Evolutionary conservation across 495 filamentous ascomycete genomes (phyloP).

Genomic region (Staphylotrichum tortipilum): DNA sequence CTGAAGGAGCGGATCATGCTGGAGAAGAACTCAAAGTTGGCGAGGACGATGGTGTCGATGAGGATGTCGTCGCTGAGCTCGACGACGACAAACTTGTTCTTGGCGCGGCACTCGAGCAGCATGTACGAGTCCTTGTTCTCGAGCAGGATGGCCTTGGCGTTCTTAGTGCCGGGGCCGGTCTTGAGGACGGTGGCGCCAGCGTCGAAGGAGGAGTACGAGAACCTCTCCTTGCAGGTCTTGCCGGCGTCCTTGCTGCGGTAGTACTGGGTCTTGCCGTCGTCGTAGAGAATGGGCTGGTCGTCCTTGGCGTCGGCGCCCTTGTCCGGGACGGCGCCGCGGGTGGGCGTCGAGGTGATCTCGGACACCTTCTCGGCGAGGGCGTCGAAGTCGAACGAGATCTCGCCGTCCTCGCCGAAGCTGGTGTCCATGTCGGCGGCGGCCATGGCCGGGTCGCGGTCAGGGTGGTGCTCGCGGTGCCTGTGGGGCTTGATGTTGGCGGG

Average conservation of each 20-base stretch:
- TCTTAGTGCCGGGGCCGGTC: conserved; percentile 74
- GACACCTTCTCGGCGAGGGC: conserved; percentile 42
- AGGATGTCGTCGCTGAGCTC: conserved; percentile 85
- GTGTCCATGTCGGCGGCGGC: conserved; percentile 29
- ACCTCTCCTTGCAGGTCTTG: conserved; percentile 80
- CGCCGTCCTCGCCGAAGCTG: conserved; percentile 73
- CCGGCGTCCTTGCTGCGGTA: conserved; percentile 83
- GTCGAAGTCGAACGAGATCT: conserved; percentile 85
- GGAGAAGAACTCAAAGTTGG: conserved; percentile 98
- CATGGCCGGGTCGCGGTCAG: conserved; percentile 23
- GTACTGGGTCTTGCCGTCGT: conserved; percentile 40
- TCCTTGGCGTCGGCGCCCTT: conserved; percentile 33
- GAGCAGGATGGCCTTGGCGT: conserved; percentile 74
- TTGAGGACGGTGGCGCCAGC: conserved; percentile 91
- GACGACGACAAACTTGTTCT: conserved; percentile 86
- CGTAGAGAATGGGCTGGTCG: conserved; percentile 36
- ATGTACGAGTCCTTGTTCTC: conserved; percentile 99
- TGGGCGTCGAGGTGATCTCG: conserved; percentile 23
- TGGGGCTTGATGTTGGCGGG: conserved; percentile 59
- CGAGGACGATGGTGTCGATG: conserved; percentile 89
- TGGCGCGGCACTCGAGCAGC: conserved; percentile 78
- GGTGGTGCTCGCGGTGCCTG: conserved; percentile 29
- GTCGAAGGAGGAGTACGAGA: conserved; percentile 95
- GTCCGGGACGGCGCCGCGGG: conserved; percentile 23
- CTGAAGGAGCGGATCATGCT: conserved; percentile 88